Conservation (phyloP, 345 rosid genomes). For the Angophora floribunda region DNA sequence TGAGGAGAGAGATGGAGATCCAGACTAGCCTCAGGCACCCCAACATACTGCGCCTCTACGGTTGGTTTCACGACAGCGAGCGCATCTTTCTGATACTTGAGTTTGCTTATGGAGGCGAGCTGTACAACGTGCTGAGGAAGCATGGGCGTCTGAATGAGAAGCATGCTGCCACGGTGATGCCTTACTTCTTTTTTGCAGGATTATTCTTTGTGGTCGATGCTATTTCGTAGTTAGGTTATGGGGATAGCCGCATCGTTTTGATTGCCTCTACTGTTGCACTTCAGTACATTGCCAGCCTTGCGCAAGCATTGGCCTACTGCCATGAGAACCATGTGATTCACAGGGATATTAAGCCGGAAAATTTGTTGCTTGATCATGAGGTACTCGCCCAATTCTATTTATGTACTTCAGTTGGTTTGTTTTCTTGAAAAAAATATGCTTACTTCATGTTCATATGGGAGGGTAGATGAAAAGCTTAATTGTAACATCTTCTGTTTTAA, state of each 20-base stretch:
- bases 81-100: conserved; percentile 87
- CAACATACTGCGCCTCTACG: conserved; percentile 63
- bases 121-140: conserved; percentile 54
- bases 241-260: background rate
- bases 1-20: conserved; percentile 90
- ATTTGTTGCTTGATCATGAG: conserved; percentile 93
- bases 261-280: background rate
- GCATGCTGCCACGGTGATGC: conserved; percentile 73
- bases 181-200: background rate
- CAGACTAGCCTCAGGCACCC: conserved; percentile 65
- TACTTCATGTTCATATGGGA: background rate
- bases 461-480: background rate
- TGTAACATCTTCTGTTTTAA: background rate
- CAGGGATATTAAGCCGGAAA: conserved; percentile 97
- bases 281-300: conserved; percentile 87
- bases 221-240: background rate
- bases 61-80: conserved; percentile 82
- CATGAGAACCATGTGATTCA: conserved; percentile 92
- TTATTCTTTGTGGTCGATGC: background rate
- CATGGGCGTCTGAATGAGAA: conserved; percentile 50
- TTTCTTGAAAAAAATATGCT: background rate
- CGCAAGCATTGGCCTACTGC: conserved; percentile 82
- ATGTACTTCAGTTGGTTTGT: background rate
- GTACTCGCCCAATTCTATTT: conserved; percentile 13
- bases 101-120: conserved; percentile 90